Conservation (phyloP, 2,329 filamentous ascomycete genomes). For the Xylariales sp. region DNA sequence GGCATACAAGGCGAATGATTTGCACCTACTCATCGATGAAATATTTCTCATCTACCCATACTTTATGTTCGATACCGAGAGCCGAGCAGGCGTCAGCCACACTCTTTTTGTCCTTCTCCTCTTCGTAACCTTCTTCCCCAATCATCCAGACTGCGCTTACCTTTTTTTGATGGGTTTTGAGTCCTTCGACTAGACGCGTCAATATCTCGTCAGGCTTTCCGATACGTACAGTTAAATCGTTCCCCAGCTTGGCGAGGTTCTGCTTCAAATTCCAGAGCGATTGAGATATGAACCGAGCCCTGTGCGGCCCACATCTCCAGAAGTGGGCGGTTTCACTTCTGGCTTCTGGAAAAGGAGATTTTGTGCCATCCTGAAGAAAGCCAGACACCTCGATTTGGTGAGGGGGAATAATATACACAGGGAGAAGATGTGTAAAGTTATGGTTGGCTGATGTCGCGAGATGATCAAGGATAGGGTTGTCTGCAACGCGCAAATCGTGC, state of each 20-base stretch:
- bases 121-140: conserved; percentile 75
- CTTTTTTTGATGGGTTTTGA: conserved; percentile 56
- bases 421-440: conserved; percentile 75
- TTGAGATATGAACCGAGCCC: conserved; percentile 78
- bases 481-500: conserved; percentile 76
- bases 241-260: conserved; percentile 68
- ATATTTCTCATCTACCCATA: conserved; percentile 82
- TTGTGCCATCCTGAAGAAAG: conserved; percentile 66
- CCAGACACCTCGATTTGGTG: conserved; percentile 81
- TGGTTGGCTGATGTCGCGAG: conserved; percentile 61
- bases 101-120: conserved; percentile 70
- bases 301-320: conserved; percentile 79
- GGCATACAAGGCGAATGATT: neutral
- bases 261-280: conserved; percentile 78
- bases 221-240: conserved; percentile 71
- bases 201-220: conserved; percentile 72
- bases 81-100: conserved; percentile 65
- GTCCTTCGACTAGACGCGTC: conserved; percentile 63
- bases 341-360: conserved; percentile 76
- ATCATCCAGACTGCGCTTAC: conserved; percentile 80
- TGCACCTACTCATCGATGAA: conserved; percentile 78
- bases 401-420: conserved; percentile 75
- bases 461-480: conserved; percentile 78
- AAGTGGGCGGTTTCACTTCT: conserved; percentile 73
- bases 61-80: conserved; percentile 67